phyloP scores from a whole-genome alignment of 2,329 filamentous ascomycete species.

The Claviceps citrina region DNA sequence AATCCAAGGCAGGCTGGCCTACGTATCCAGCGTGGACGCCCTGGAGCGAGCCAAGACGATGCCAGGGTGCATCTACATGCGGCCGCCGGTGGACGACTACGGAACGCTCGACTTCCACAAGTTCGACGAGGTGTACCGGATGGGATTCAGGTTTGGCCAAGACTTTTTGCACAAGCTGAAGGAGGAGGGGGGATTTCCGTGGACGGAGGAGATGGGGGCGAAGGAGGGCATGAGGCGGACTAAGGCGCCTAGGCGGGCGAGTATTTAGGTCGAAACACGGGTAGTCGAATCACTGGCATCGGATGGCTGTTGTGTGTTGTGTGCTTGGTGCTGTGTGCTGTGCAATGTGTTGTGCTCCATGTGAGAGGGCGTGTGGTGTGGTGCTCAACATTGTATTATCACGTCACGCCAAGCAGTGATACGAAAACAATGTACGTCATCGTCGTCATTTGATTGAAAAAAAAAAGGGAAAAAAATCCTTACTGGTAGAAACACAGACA shows the following conservation, averaged over 20 bases:
- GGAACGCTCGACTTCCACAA: slow-evolving; percentile 93
- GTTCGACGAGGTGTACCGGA: slow-evolving; percentile 89
- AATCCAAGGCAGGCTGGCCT: slow-evolving; percentile 87
- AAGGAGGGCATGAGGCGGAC: slow-evolving; percentile 64
- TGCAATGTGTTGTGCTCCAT: no score
- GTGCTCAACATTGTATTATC: no score
- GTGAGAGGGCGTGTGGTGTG: no score
- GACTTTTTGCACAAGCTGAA: slow-evolving; percentile 63
- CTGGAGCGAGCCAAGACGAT: slow-evolving; percentile 84
- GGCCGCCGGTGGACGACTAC: slow-evolving; percentile 83
- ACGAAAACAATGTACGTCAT: neutral
- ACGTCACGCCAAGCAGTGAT: neutral
- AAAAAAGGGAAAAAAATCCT: no score
- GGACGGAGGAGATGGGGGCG: slow-evolving; percentile 58
- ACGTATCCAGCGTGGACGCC: slow-evolving; percentile 88
- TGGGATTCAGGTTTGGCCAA: slow-evolving; percentile 76
- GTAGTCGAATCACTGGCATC: no score
- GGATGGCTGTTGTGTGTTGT: no score
- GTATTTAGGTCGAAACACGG: no score
- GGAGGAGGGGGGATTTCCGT: slow-evolving; percentile 58
- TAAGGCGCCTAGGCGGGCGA: slow-evolving; percentile 64
- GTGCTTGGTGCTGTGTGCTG: no score
- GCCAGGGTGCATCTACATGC: slow-evolving; percentile 88
- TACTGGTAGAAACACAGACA: no score
- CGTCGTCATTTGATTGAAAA: no score